Base-by-base conservation (phyloP, 495 filamentous ascomycete species). In the Glarea lozoyensis region DNA sequence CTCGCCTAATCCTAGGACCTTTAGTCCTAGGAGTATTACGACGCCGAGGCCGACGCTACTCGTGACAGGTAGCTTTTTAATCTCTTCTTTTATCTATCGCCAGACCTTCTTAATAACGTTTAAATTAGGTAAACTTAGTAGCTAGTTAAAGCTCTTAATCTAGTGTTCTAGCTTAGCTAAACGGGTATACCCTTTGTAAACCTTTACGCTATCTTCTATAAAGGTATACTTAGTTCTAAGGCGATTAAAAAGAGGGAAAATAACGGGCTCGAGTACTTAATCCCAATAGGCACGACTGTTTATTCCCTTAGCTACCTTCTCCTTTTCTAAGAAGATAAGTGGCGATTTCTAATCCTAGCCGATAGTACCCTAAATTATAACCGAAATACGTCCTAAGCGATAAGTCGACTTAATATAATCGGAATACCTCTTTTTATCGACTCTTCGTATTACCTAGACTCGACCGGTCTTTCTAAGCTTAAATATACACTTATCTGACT, bases 361-460 rank as follows among this genome's bases (percentile, higher is more conserved):
- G 34, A 44, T 43, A 11, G 40, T 41, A n/a, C 32, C 46, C 46
- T 19, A 49, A 16, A 49, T 19, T 32, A 49, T 49, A 10, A 49
- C 22, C 7, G 17, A 36, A 12, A 40, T 24, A 40, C 46, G 19
- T 20, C 46, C 46, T 4, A 11, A 18, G 11, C 40, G 4, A 40
- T 43, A 49, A 6, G 35, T 18, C 1, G 20, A 48, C 23, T 48
- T 2, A 15, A 48, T 48, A 48, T 18, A 48, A 5, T 35, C 21
- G 10, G 3, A 31, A 21, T 20, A 31, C 6, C 27, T 36, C 45
- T 37, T 48, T 20, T 48, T 39, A 6, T 37, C 27, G 17, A 31
- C n/a, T 15, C 38, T 3, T 18, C 45, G 29, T 11, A 31, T 48
- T 2, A 48, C 33, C 4, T 30, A 48, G 6, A 42, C 30, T 20